Conservation (phyloP, 2,329 filamentous ascomycete species). For the Neonectria ditissima region DNA sequence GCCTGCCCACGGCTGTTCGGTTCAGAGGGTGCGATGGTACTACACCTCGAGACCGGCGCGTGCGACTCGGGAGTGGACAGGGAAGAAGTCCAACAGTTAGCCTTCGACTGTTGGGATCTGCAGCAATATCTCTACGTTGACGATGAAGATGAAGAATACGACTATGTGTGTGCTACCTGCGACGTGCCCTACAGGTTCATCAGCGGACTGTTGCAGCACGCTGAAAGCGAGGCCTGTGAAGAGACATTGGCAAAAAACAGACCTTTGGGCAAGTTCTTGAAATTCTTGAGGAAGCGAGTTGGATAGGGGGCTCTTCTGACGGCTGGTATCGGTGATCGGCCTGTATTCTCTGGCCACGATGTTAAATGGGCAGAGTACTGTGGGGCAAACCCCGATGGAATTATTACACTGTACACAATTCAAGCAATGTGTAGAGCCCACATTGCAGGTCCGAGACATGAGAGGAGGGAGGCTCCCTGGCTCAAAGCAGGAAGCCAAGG, state of each 20-base stretch:
- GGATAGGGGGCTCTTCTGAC: background rate
- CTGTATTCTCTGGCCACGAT: background rate
- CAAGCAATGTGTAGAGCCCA: background rate
- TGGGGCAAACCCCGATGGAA: background rate
- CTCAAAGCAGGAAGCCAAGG: background rate
- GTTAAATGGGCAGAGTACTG: background rate
- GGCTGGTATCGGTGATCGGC: background rate
- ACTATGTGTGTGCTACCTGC: conserved; percentile 38
- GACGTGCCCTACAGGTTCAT: conserved; percentile 16
- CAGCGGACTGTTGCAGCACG: conserved; percentile 37
- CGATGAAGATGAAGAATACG: conserved; percentile 10
- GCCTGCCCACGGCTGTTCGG: conserved; percentile 34
- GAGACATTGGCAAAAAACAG: background rate
- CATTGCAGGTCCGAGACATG: background rate
- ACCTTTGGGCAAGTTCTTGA: conserved; percentile 4
- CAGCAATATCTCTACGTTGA: conserved; percentile 2
- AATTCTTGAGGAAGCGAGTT: background rate
- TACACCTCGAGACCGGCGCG: conserved; percentile 40
- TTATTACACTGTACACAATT: background rate
- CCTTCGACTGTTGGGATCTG: conserved; percentile 24
- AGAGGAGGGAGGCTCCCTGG: background rate
- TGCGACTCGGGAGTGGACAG: conserved; percentile 31
- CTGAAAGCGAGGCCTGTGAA: conserved; percentile 37
- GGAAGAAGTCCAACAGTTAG: conserved; percentile 16
- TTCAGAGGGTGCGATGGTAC: conserved; percentile 38